phyloP scores from a whole-genome alignment of 805 yeast species.

The Myxozyma lipomycoides region DNA sequence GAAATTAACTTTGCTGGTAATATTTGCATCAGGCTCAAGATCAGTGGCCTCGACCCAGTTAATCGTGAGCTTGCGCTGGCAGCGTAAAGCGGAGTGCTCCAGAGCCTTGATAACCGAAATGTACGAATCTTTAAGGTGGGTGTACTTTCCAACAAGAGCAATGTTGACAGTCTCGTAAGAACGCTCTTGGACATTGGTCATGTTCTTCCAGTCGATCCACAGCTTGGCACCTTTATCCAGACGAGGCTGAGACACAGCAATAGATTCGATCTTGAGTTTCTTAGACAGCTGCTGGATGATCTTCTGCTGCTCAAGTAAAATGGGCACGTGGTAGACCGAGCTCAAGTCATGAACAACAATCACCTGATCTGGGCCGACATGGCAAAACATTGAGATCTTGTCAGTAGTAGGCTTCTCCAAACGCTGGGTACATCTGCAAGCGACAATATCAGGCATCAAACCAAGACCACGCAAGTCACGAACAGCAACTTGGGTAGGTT shows the following conservation, averaged over 20 bases:
- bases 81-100: conserved; percentile 92
- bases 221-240: conserved; percentile 61
- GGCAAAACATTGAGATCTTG: conserved; percentile 98
- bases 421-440: conserved; percentile 88
- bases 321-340: conserved; percentile 96
- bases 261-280: conserved; percentile 58
- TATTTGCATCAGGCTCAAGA: conserved; percentile 59
- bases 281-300: conserved; percentile 67
- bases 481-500: conserved; percentile 99
- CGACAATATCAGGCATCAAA: conserved; percentile 92
- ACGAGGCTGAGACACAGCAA: conserved; percentile 49
- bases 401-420: conserved; percentile 82
- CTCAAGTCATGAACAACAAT: conserved; percentile 94
- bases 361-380: conserved; percentile 97
- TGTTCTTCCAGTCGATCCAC: conserved; percentile 70
- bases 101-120: conserved; percentile 90
- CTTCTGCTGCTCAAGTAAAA: conserved; percentile 80
- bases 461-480: conserved; percentile 95
- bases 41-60: conserved; percentile 95
- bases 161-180: conserved; percentile 84
- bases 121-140: conserved; percentile 91
- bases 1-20: conserved; percentile 66
- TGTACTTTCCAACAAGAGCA: conserved; percentile 96
- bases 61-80: conserved; percentile 77
- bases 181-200: conserved; percentile 71